phyloP scores from a whole-genome alignment of 345 rosid species.

The Toxicodendron radicans region DNA sequence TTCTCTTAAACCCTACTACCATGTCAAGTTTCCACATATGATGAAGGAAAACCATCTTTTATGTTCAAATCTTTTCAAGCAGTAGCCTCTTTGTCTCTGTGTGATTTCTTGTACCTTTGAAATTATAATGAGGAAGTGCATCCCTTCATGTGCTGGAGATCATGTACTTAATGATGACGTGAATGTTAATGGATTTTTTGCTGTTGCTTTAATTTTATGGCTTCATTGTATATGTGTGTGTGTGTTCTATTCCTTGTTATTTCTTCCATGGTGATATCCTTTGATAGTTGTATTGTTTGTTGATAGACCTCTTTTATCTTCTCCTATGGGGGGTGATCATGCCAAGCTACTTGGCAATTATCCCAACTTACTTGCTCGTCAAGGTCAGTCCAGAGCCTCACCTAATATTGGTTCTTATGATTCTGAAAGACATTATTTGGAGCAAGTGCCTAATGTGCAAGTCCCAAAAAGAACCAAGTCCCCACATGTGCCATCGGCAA shows the following conservation, averaged over 20 bases:
- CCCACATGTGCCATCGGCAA: conserved; percentile 32
- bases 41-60: background rate
- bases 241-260: background rate
- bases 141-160: background rate
- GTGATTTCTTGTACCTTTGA: conserved; percentile 3
- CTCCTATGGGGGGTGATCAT: conserved; percentile 38
- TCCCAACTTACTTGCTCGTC: conserved; percentile 27
- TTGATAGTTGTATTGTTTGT: conserved; percentile 11
- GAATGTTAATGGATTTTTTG: background rate
- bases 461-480: conserved; percentile 46
- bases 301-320: conserved; percentile 45
- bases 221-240: conserved; percentile 10
- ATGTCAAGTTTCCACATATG: background rate
- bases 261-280: conserved; percentile 1
- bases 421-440: conserved; percentile 25
- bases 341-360: conserved; percentile 35
- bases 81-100: background rate
- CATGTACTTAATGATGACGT: background rate
- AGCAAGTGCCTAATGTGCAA: conserved; percentile 38
- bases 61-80: background rate
- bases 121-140: conserved; percentile 2
- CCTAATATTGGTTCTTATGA: conserved; percentile 30
- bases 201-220: background rate
- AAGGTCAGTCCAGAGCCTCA: conserved; percentile 34
- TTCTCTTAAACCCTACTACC: background rate